Evolutionary conservation across 2,329 filamentous ascomycete genomes (phyloP).

Genomic region (Rugonectria rugulosa): DNA sequence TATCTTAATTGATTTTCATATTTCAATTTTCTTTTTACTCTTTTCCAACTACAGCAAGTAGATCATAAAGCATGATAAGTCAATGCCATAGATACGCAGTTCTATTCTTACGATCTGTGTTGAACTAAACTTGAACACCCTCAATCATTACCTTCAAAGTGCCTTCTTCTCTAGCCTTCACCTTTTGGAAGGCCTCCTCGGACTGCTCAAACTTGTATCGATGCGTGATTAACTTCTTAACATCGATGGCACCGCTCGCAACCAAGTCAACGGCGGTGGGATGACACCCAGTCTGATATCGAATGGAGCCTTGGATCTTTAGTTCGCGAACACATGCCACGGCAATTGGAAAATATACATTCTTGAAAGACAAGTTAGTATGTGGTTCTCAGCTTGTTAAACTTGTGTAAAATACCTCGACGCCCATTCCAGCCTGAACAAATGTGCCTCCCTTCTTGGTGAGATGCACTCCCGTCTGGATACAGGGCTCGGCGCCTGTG

Average conservation of each 20-base stretch:
- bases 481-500: conserved; percentile 52
- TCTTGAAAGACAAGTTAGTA: too few relatives aligned
- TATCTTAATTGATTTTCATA: too few relatives aligned
- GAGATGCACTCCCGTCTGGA: conserved; percentile 53
- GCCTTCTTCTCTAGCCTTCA: background rate
- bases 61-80: too few relatives aligned
- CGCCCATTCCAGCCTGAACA: conserved; percentile 59
- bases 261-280: conserved; percentile 49
- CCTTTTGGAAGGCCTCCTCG: conserved; percentile 49
- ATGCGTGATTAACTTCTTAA: conserved; percentile 43
- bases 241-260: conserved; percentile 52
- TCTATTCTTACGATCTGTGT: too few relatives aligned
- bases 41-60: too few relatives aligned
- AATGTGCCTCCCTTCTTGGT: conserved; percentile 54
- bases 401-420: too few relatives aligned
- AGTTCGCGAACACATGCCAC: conserved; percentile 35
- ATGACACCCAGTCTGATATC: conserved; percentile 3
- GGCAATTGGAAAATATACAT: conserved; percentile 56
- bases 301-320: conserved; percentile 2
- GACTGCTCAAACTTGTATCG: conserved; percentile 48
- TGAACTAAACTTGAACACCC: too few relatives aligned
- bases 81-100: too few relatives aligned
- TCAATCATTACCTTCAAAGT: conserved; percentile 2
- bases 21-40: too few relatives aligned
- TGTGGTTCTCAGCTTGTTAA: too few relatives aligned